Conservation (phyloP, 805 yeast species). For the Lipomyces sp. region DNA sequence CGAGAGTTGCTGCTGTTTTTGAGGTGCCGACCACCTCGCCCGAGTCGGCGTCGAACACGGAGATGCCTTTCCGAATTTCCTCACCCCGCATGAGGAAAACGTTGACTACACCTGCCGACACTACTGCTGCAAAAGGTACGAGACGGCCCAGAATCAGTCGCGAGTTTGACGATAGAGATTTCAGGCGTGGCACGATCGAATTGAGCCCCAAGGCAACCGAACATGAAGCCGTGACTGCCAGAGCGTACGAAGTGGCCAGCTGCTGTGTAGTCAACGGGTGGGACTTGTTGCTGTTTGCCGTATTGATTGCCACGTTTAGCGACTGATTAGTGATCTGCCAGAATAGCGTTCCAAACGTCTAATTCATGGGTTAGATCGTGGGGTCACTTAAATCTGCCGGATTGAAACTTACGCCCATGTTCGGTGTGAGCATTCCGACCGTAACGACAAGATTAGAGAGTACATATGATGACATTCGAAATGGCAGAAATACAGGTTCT, state of each 20-base stretch:
- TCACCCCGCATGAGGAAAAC: conserved; percentile 97
- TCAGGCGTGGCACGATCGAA: conserved; percentile 84
- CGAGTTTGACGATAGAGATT: conserved; percentile 69
- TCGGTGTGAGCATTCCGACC: conserved; percentile 97
- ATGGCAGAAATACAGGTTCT: conserved; percentile 87
- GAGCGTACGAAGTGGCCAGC: conserved; percentile 73
- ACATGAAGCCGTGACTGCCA: conserved; percentile 94
- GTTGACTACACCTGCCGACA: conserved; percentile 93
- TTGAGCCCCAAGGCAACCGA: conserved; percentile 94
- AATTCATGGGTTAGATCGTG: conserved; percentile 5
- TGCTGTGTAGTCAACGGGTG: conserved; percentile 85
- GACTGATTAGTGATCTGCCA: conserved; percentile 99
- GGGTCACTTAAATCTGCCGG: neutral
- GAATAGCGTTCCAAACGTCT: conserved; percentile 82
- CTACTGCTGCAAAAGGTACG: conserved; percentile 98
- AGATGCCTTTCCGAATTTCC: conserved; percentile 69
- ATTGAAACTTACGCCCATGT: conserved; percentile 59
- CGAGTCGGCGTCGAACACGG: conserved; percentile 48
- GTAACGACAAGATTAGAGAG: conserved; percentile 92
- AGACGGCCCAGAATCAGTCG: conserved; percentile 76
- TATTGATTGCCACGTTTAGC: conserved; percentile 93
- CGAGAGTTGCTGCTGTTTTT: conserved; percentile 83
- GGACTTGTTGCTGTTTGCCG: conserved; percentile 93
- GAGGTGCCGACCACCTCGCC: conserved; percentile 62
- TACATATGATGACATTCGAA: conserved; percentile 96